Conservation (phyloP, 176 grass and related monocot genomes). For the Puya raimondii region DNA sequence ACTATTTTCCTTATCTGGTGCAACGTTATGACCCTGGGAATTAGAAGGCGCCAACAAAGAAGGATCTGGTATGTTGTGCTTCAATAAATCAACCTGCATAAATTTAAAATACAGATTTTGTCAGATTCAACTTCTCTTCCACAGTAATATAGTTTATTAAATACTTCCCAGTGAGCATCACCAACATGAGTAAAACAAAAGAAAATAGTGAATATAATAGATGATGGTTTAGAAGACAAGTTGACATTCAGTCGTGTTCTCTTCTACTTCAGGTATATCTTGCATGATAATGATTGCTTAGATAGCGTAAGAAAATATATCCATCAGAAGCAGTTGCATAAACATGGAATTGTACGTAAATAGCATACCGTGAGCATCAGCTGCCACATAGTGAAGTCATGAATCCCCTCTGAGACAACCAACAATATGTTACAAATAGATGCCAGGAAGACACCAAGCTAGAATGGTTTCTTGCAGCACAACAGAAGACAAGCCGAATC, state of each 20-base stretch:
- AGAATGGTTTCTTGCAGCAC: constrained; percentile 74
- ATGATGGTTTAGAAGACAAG: background rate
- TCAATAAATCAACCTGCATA: constrained; percentile 81
- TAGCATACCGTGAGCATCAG: constrained; percentile 79
- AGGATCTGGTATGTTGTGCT: constrained; percentile 85
- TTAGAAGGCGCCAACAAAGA: constrained; percentile 46
- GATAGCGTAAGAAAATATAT: background rate
- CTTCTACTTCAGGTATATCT: background rate
- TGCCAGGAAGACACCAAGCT: constrained; percentile 91
- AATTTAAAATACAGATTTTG: background rate
- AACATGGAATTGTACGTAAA: constrained; percentile 16
- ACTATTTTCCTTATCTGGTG: constrained; percentile 70
- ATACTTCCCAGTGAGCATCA: too few relatives aligned
- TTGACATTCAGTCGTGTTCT: background rate
- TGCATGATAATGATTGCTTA: background rate
- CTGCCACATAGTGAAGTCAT: constrained; percentile 76
- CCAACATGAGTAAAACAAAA: too few relatives aligned
- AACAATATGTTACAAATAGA: constrained; percentile 89
- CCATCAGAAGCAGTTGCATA: background rate
- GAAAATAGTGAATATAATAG: too few relatives aligned
- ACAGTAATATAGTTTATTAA: background rate
- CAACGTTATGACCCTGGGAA: constrained; percentile 24
- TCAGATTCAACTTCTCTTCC: background rate
- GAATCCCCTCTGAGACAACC: constrained; percentile 70
- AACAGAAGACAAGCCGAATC: constrained; percentile 26